phyloP scores from a whole-genome alignment of 179 eudicot species.

The Pouteria campechiana region DNA sequence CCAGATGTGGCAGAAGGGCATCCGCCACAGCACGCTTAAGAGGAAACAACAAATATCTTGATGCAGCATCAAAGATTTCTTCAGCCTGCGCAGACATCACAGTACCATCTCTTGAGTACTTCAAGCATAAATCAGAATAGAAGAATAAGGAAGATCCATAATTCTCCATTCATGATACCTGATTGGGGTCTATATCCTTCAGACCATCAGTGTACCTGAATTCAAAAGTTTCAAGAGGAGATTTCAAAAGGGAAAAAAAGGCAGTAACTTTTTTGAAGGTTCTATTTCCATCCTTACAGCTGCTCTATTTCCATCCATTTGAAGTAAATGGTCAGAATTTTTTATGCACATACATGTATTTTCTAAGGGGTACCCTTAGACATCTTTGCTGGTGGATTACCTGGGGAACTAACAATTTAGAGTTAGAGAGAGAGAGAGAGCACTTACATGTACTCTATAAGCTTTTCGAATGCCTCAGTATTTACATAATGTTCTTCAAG shows the following conservation, averaged over 20 bases:
- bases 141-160: neutral
- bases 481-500: constrained; percentile 87
- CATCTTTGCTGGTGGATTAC: no score
- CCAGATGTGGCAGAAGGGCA: constrained; percentile 78
- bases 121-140: neutral
- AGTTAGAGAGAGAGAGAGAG: neutral
- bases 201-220: constrained; percentile 89
- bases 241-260: no score
- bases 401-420: neutral
- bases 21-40: constrained; percentile 97
- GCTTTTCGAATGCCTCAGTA: constrained; percentile 70
- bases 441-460: constrained; percentile 90
- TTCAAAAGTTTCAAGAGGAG: no score
- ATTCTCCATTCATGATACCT: constrained; percentile 27
- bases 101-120: constrained; percentile 2
- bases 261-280: no score
- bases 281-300: no score
- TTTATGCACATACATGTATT: no score
- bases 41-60: constrained; percentile 90
- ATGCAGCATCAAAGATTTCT: constrained; percentile 94
- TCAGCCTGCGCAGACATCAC: constrained; percentile 63
- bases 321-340: no score
- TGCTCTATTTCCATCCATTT: no score
- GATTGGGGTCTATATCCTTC: constrained; percentile 68
- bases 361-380: no score